phyloP scores from a whole-genome alignment of 768 basidiomycete species.

The Leucocoprinus sp. region DNA sequence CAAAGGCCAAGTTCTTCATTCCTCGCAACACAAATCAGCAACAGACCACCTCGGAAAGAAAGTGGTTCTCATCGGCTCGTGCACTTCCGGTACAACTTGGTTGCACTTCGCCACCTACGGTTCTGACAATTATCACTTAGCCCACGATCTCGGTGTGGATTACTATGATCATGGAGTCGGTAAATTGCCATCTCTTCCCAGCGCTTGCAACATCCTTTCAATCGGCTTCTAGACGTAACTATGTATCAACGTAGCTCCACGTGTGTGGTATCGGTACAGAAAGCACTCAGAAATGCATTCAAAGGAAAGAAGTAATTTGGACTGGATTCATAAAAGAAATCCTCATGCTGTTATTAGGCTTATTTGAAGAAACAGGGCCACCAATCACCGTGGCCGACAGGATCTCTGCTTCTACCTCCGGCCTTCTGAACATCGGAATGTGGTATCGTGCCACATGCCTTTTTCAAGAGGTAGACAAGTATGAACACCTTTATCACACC shows the following conservation, averaged over 20 bases:
- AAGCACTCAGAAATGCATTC: conserved; percentile 19
- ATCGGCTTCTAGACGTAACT: conserved; percentile 36
- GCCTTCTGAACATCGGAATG: conserved; percentile 17
- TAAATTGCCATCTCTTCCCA: conserved; percentile 9
- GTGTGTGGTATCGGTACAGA: conserved; percentile 39
- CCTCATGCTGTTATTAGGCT: conserved; percentile 11
- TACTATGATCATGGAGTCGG: conserved; percentile 36
- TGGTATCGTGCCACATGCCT: conserved; percentile 1
- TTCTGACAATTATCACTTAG: conserved; percentile 16
- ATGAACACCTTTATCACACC: background rate
- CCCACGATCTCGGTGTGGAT: conserved; percentile 38
- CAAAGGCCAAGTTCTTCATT: conserved; percentile 57
- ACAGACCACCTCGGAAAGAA: conserved; percentile 58
- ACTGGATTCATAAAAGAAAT: background rate
- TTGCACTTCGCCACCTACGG: background rate
- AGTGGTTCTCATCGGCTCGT: conserved; percentile 60
- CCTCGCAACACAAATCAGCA: conserved; percentile 45
- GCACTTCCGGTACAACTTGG: conserved; percentile 38
- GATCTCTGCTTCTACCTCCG: conserved; percentile 36
- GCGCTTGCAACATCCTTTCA: too few species aligned
- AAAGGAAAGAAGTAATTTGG: conserved; percentile 12
- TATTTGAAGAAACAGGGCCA: conserved; percentile 39
- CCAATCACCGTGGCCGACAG: conserved; percentile 39
- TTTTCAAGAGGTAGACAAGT: conserved; percentile 10
- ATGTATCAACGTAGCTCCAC: conserved; percentile 54